Conservation (phyloP, 2,329 filamentous ascomycete species). For the Penicillium polonicum region DNA sequence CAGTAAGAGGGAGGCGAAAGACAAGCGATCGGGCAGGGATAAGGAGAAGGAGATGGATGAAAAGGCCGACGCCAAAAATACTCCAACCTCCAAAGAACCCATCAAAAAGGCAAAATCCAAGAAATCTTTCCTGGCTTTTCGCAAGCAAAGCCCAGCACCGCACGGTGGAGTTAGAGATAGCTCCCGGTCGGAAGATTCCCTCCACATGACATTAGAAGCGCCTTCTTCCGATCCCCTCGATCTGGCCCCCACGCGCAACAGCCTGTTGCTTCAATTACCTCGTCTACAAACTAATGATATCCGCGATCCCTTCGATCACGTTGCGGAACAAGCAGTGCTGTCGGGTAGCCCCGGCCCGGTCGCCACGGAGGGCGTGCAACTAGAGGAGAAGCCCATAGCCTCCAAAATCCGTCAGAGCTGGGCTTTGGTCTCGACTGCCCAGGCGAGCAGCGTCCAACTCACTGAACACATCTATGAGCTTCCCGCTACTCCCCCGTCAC, state of each 20-base stretch:
- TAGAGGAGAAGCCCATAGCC: not conserved
- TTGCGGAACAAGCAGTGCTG: not conserved
- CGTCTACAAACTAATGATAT: slow-evolving; percentile 22
- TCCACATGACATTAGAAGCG: not conserved
- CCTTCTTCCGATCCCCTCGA: not conserved
- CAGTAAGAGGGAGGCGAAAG: slow-evolving; percentile 2
- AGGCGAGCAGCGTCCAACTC: slow-evolving; percentile 21
- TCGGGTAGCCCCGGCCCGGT: slow-evolving; percentile 4
- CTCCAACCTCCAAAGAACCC: not conserved
- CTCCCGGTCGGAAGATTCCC: slow-evolving; percentile 6
- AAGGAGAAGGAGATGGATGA: not conserved
- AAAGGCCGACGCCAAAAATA: not conserved
- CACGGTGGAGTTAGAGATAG: not conserved
- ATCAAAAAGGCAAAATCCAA: slow-evolving; percentile 3
- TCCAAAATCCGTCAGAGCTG: slow-evolving; percentile 15
- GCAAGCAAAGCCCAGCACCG: slow-evolving; percentile 1
- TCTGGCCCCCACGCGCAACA: slow-evolving; percentile 10
- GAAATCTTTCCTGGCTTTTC: slow-evolving; percentile 5
- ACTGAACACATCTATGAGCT: slow-evolving; percentile 36
- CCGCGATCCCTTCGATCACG: slow-evolving; percentile 6
- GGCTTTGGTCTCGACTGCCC: slow-evolving; percentile 20
- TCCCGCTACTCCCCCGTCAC: slow-evolving; percentile 28
- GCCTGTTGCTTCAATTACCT: slow-evolving; percentile 22
- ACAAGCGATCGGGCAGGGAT: not conserved
- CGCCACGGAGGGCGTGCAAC: not conserved